These are phyloP conservation scores for Zygoascus hellenicus DNA, from an alignment of 1,139 yeast species.

Conservation along the genomic window DNA sequence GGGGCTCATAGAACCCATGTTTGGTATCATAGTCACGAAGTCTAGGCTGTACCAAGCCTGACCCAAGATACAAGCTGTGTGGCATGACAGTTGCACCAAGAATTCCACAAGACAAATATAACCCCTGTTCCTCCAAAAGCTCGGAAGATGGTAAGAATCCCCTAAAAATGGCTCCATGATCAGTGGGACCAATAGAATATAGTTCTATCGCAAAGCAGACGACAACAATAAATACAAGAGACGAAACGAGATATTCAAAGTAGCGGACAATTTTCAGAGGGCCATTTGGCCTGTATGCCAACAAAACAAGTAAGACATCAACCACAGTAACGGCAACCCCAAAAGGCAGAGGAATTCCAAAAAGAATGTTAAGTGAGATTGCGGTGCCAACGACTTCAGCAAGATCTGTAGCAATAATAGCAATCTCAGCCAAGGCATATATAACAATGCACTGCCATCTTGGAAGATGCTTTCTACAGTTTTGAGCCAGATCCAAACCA, in stretches of 20 bases:
- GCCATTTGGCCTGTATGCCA: constrained; percentile 87
- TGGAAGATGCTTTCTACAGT: constrained; percentile 73
- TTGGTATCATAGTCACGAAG: constrained; percentile 72
- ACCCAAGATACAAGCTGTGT: constrained; percentile 84
- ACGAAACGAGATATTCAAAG: constrained; percentile 76
- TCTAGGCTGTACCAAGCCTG: constrained; percentile 89
- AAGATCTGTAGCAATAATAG: constrained; percentile 86
- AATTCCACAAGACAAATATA: constrained; percentile 82
- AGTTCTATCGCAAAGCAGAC: constrained; percentile 80
- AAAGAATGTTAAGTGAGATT: constrained; percentile 75
- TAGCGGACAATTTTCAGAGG: constrained; percentile 71
- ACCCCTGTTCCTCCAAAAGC: constrained; percentile 71
- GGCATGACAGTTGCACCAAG: constrained; percentile 99
- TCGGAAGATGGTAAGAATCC: constrained; percentile 79
- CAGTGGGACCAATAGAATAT: constrained; percentile 47
- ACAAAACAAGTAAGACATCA: constrained; percentile 76
- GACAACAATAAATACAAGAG: constrained; percentile 75
- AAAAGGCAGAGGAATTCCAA: constrained; percentile 64
- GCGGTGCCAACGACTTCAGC: constrained; percentile 96
- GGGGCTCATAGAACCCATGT: constrained; percentile 47
- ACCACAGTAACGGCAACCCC: constrained; percentile 81
- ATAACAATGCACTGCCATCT: constrained; percentile 53
- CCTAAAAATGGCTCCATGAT: constrained; percentile 48
- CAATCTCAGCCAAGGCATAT: constrained; percentile 74
- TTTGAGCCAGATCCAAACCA: constrained; percentile 82